These are phyloP conservation scores for Veloporphyrellus conicus DNA, from an alignment of 1,284 basidiomycete species.

Conservation along the genomic window DNA sequence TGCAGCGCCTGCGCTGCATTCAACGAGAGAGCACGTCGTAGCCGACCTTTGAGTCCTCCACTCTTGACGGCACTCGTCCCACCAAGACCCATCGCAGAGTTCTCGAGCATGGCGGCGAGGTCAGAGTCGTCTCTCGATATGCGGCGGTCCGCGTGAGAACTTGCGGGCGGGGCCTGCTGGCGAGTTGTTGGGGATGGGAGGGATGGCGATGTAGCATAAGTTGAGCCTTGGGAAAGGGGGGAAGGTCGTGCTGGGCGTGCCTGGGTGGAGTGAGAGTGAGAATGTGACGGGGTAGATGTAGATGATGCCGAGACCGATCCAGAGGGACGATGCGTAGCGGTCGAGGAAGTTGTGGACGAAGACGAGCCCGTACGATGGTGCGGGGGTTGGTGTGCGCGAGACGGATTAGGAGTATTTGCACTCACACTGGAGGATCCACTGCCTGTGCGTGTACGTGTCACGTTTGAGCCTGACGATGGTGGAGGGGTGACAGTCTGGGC, in stretches of 20 bases:
- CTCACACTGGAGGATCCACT: slow-evolving; percentile 39
- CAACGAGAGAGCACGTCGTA: slow-evolving; percentile 71
- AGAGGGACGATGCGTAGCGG: slow-evolving; percentile 28
- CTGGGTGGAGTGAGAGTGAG: slow-evolving; percentile 34
- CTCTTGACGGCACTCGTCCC: slow-evolving; percentile 41
- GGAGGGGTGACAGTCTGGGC: slow-evolving; percentile 24
- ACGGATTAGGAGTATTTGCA: slow-evolving; percentile 18
- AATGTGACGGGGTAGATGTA: slow-evolving; percentile 35
- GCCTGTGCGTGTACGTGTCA: slow-evolving; percentile 42
- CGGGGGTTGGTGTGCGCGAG: slow-evolving; percentile 37
- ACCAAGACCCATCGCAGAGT: slow-evolving; percentile 41
- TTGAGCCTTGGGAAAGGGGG: slow-evolving; percentile 65
- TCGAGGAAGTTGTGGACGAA: slow-evolving; percentile 35
- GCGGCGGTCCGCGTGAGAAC: slow-evolving; percentile 52
- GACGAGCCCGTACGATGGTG: slow-evolving; percentile 45
- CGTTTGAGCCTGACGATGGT: slow-evolving; percentile 10
- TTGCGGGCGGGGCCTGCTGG: slow-evolving; percentile 13
- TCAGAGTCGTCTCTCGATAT: slow-evolving; percentile 77
- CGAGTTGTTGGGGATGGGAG: slow-evolving; percentile 10
- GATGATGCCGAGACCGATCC: slow-evolving; percentile 38
- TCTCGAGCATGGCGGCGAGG: slow-evolving; percentile 55
- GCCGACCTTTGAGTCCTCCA: slow-evolving; percentile 69
- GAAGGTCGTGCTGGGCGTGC: slow-evolving; percentile 66
- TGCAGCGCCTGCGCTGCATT: slow-evolving; percentile 54
- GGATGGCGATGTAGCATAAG: slow-evolving; percentile 42